phyloP scores from a whole-genome alignment of 768 basidiomycete genomes.

The Podaxis rugospora region DNA sequence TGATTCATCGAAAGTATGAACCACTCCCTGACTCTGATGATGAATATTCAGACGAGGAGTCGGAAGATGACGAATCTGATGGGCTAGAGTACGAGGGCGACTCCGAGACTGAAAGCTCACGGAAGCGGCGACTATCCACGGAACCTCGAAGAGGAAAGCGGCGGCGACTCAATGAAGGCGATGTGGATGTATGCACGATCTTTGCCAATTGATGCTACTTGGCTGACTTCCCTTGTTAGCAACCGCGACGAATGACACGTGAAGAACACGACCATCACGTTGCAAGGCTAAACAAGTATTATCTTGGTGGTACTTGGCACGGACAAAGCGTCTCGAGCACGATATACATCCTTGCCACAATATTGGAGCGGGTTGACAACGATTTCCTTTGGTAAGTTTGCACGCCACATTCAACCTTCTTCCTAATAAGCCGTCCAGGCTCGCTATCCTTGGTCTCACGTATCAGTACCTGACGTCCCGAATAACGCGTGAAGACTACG shows the following conservation, averaged over 20 bases:
- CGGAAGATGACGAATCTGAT: constrained; percentile 39
- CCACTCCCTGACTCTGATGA: constrained; percentile 71
- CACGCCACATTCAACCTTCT: neutral
- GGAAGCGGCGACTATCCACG: constrained; percentile 32
- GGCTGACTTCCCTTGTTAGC: constrained; percentile 23
- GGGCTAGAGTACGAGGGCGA: constrained; percentile 41
- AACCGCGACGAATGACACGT: constrained; percentile 56
- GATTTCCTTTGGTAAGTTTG: constrained; percentile 80
- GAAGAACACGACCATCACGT: constrained; percentile 67
- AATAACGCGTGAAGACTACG: constrained; percentile 85
- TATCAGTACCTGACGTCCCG: constrained; percentile 86
- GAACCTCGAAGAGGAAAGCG: constrained; percentile 39
- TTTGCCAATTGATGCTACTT: neutral
- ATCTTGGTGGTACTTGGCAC: constrained; percentile 77
- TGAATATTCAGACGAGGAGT: constrained; percentile 48
- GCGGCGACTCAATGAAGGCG: constrained; percentile 43
- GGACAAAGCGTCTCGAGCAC: constrained; percentile 88
- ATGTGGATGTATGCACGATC: constrained; percentile 24
- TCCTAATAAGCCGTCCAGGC: constrained; percentile 40
- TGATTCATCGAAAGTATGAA: constrained; percentile 52
- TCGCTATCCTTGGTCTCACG: constrained; percentile 90
- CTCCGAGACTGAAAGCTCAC: constrained; percentile 36
- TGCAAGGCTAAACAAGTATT: constrained; percentile 73
- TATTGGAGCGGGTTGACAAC: constrained; percentile 89
- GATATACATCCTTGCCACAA: constrained; percentile 85